Percentiles rank a stretch among this genome's conserved stretches.
phyloP scores from a whole-genome alignment of 2,329 filamentous ascomycete species.

The Xylariaceae sp. region DNA sequence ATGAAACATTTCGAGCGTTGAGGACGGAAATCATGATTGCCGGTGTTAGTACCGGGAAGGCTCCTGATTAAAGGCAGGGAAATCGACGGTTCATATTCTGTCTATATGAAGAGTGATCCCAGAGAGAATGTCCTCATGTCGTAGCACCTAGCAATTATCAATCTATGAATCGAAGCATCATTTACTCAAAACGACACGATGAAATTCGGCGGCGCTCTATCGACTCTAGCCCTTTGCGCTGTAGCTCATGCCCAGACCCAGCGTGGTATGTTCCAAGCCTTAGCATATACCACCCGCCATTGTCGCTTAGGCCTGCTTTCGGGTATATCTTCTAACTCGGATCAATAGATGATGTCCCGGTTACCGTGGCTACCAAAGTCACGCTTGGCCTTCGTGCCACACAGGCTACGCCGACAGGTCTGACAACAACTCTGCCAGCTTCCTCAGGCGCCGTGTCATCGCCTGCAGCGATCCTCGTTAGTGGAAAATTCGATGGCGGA shows the following conservation, averaged over 20 bases:
- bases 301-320: neutral
- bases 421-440: conserved; percentile 14
- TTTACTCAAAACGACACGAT: conserved; percentile 2
- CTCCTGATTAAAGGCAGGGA: neutral
- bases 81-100: neutral
- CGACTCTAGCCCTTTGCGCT: conserved; percentile 7
- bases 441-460: conserved; percentile 12
- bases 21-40: neutral
- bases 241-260: conserved; percentile 5
- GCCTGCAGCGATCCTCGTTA: conserved; percentile 20
- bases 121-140: neutral
- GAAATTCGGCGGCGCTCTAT: conserved; percentile 9
- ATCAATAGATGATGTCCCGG: conserved; percentile 1
- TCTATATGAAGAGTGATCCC: neutral
- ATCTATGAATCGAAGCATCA: neutral
- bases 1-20: neutral
- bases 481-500: conserved; percentile 23
- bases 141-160: neutral
- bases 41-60: neutral
- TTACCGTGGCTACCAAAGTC: conserved; percentile 8
- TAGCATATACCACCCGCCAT: neutral
- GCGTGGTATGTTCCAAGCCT: neutral
- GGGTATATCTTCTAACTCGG: neutral
- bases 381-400: too few relatives aligned
- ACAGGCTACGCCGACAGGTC: conserved; percentile 8